These are phyloP conservation scores for Podosphaera fusca DNA, from an alignment of 2,329 filamentous ascomycete species.

Conservation along the genomic window DNA sequence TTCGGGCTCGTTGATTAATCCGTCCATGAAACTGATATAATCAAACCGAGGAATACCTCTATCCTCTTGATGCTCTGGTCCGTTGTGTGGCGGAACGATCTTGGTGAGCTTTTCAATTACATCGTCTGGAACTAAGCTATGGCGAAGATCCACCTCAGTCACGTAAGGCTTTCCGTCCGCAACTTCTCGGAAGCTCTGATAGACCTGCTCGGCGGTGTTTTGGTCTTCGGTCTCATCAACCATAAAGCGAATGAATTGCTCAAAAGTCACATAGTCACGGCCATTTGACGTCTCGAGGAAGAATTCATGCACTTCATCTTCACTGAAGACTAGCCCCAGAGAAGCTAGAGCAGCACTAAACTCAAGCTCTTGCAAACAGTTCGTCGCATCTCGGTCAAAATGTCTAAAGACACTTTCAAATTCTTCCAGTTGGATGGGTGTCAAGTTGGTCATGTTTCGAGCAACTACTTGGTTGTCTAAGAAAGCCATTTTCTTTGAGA, in stretches of 20 bases:
- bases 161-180: slow-evolving; percentile 98
- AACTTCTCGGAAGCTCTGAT: slow-evolving; percentile 91
- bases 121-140: slow-evolving; percentile 87
- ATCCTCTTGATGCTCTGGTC: slow-evolving; percentile 70
- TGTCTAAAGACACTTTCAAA: slow-evolving; percentile 97
- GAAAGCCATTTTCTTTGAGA: slow-evolving; percentile 90
- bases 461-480: slow-evolving; percentile 97
- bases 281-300: slow-evolving; percentile 72
- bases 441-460: slow-evolving; percentile 94
- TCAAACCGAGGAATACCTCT: slow-evolving; percentile 73
- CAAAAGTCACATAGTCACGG: slow-evolving; percentile 67
- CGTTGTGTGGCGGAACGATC: slow-evolving; percentile 65
- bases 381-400: slow-evolving; percentile 83
- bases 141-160: slow-evolving; percentile 86
- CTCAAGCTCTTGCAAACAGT: slow-evolving; percentile 76
- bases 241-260: slow-evolving; percentile 99
- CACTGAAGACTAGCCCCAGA: slow-evolving; percentile 83
- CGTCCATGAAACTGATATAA: slow-evolving; percentile 94
- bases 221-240: slow-evolving; percentile 97
- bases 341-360: slow-evolving; percentile 93
- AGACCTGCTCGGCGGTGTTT: slow-evolving; percentile 95
- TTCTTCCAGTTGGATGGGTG: slow-evolving; percentile 91
- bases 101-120: slow-evolving; percentile 81
- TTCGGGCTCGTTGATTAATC: slow-evolving; percentile 31
- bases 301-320: slow-evolving; percentile 93